These are phyloP conservation scores for Fusarium vanettenii DNA, from an alignment of 2,329 filamentous ascomycete genomes.

Conservation along the genomic window DNA sequence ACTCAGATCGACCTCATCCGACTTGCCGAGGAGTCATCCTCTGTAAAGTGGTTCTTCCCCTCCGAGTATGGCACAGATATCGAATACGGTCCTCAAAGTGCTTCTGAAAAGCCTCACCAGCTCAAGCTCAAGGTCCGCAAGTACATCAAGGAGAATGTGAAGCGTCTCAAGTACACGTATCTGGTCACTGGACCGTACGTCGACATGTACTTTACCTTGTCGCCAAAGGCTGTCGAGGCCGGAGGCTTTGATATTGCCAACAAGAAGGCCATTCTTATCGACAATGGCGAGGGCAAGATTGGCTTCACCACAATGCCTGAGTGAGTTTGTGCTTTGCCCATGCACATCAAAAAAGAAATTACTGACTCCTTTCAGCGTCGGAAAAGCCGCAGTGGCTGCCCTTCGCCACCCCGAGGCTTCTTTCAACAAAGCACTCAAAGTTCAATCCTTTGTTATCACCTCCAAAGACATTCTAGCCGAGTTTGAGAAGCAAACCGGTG, in stretches of 20 bases:
- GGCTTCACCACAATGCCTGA: conserved; percentile 79
- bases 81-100: conserved; percentile 68
- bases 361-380: conserved; percentile 62
- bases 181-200: conserved; percentile 77
- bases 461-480: conserved; percentile 72
- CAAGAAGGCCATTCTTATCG: conserved; percentile 71
- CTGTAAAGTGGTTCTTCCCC: conserved; percentile 73
- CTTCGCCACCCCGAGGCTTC: conserved; percentile 66
- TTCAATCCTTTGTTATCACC: conserved; percentile 78
- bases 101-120: conserved; percentile 74
- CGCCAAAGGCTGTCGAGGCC: conserved; percentile 38
- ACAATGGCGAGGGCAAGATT: conserved; percentile 69
- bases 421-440: conserved; percentile 68
- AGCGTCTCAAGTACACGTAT: conserved; percentile 71
- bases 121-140: conserved; percentile 75
- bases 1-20: conserved; percentile 71
- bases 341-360: fast-evolving
- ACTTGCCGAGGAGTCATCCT: conserved; percentile 64
- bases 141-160: conserved; percentile 64
- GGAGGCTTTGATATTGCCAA: conserved; percentile 70
- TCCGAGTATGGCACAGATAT: conserved; percentile 76
- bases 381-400: conserved; percentile 72
- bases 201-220: conserved; percentile 67
- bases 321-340: conserved; percentile 55
- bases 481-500: conserved; percentile 73